Evolutionary conservation across 768 basidiomycete species (phyloP).

Genomic region (Auriscalpium vulgare): DNA sequence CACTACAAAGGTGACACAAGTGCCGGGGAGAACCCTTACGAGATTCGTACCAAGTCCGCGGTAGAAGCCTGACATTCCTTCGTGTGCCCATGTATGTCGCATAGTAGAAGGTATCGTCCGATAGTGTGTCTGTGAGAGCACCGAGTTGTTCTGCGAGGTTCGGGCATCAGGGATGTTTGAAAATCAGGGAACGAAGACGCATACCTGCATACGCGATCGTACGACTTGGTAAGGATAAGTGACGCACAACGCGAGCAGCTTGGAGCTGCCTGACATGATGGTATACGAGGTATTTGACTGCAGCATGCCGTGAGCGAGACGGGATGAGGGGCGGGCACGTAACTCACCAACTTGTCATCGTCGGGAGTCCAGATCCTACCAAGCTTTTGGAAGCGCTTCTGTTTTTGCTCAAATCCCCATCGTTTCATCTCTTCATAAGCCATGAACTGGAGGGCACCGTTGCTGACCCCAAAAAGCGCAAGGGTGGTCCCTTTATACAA

Average conservation of each 20-base stretch:
- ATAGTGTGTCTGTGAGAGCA: constrained; percentile 44
- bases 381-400: constrained; percentile 46
- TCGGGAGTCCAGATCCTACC: constrained; percentile 62
- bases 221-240: constrained; percentile 99
- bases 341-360: constrained; percentile 78
- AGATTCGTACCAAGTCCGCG: constrained; percentile 92
- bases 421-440: constrained; percentile 93
- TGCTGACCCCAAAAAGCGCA: constrained; percentile 87
- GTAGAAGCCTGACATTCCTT: constrained; percentile 84
- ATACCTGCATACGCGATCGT: constrained; percentile 85
- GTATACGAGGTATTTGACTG: constrained; percentile 92
- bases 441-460: constrained; percentile 94
- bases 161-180: neutral
- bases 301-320: neutral
- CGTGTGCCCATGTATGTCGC: constrained; percentile 69
- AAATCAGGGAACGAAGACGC: constrained; percentile 12
- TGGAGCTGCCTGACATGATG: constrained; percentile 85
- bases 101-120: constrained; percentile 81
- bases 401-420: constrained; percentile 78
- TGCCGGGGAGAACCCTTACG: constrained; percentile 91
- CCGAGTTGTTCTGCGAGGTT: constrained; percentile 43
- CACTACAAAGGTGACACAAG: constrained; percentile 96
- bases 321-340: constrained; percentile 1
- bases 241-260: constrained; percentile 69
- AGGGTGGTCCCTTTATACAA: constrained; percentile 84